Evolutionary conservation across 2,329 filamentous ascomycete species (phyloP).

Genomic region (Byssothecium circinans): DNA sequence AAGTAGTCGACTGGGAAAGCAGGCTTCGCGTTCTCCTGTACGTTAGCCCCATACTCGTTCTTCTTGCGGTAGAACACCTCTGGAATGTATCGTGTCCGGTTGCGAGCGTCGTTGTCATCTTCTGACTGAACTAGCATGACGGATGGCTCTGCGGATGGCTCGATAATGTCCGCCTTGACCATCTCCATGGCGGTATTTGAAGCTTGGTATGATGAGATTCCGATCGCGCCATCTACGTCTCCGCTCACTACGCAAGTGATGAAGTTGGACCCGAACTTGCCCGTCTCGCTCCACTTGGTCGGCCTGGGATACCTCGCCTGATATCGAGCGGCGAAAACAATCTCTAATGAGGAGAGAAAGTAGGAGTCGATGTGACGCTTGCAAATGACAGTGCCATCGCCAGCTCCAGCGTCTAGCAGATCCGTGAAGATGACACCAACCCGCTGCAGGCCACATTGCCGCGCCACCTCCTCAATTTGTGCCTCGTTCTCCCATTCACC

Average conservation of each 20-base stretch:
- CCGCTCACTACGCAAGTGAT: conserved; percentile 96
- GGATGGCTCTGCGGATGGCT: conserved; percentile 88
- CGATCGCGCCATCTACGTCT: conserved; percentile 84
- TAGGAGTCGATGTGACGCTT: conserved; percentile 96
- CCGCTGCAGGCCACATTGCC: conserved; percentile 79
- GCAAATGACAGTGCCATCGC: conserved; percentile 86
- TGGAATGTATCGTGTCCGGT: conserved; percentile 83
- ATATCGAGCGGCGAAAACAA: conserved; percentile 82
- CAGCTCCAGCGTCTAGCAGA: conserved; percentile 76
- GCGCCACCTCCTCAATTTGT: conserved; percentile 78
- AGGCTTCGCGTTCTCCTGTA: conserved; percentile 96
- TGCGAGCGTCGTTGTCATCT: conserved; percentile 74
- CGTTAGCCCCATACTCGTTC: conserved; percentile 95
- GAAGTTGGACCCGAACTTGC: conserved; percentile 91
- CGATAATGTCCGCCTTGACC: conserved; percentile 91
- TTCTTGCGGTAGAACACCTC: conserved; percentile 95
- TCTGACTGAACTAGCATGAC: conserved; percentile 95
- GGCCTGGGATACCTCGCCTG: conserved; percentile 87
- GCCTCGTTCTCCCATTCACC: conserved; percentile 83
- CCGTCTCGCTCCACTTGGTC: conserved; percentile 96
- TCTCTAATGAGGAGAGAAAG: conserved; percentile 88
- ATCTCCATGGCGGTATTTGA: conserved; percentile 97
- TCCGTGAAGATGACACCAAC: conserved; percentile 96
- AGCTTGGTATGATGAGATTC: conserved; percentile 89
- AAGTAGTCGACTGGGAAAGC: conserved; percentile 96